A percentile compares a stretch with the other conserved stretches of the same genome.
phyloP scores from a whole-genome alignment of 208 protist species.

The Novymonas esmeraldas region DNA sequence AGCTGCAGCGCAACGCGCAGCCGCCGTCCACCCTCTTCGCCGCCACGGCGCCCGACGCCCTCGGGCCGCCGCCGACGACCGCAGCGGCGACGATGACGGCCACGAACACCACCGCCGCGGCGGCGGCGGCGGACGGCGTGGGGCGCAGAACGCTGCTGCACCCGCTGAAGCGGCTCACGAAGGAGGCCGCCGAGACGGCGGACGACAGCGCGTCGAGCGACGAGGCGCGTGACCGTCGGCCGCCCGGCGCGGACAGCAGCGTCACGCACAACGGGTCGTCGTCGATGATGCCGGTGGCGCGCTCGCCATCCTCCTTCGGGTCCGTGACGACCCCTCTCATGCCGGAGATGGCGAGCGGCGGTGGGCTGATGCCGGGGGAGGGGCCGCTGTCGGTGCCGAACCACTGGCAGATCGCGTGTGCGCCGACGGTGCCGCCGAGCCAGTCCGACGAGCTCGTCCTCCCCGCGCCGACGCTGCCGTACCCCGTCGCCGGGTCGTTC shows the following conservation, averaged over 20 bases:
- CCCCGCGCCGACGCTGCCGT: neutral
- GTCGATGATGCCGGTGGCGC: conserved; percentile 1
- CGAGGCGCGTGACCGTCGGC: conserved; percentile 9
- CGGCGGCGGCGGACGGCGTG: neutral
- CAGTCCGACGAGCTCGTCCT: conserved; percentile 14
- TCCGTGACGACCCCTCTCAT: conserved; percentile 1
- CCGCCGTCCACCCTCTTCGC: neutral
- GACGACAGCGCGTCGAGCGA: conserved; percentile 7
- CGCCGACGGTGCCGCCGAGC: conserved; percentile 34
- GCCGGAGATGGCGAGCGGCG: conserved; percentile 8
- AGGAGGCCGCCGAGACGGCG: neutral
- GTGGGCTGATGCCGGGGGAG: neutral
- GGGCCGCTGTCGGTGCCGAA: conserved; percentile 29
- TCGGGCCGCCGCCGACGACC: neutral
- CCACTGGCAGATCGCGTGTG: conserved; percentile 23
- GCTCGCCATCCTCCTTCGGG: conserved; percentile 1
- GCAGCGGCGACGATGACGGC: neutral
- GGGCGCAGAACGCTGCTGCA: conserved; percentile 23
- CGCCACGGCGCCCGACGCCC: neutral
- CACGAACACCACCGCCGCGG: neutral
- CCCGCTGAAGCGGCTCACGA: conserved; percentile 10
- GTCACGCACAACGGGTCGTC: conserved; percentile 3
- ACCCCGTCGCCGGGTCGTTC: neutral
- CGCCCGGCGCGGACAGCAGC: neutral
- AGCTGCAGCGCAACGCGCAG: conserved; percentile 5